Percentiles rank a stretch among this genome's conserved stretches.
Evolutionary conservation across 306 rosid genomes (phyloP).

Genomic region (Cercis canadensis): DNA sequence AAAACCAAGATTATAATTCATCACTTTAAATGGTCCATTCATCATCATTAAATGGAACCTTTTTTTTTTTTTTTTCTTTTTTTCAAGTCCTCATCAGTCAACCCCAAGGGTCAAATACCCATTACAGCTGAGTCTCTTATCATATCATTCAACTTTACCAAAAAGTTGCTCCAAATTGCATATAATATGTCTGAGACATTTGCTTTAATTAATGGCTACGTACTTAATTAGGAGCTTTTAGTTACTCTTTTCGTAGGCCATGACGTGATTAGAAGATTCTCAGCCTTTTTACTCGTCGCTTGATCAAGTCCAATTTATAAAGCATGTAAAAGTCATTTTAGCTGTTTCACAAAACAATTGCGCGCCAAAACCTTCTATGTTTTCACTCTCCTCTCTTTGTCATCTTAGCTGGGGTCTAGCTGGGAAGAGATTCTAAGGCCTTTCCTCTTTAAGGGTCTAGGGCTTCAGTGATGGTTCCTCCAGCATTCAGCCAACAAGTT

Average conservation of each 20-base stretch:
- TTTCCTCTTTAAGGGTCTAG: slow-evolving; percentile 21
- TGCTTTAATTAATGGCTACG: slow-evolving; percentile 18
- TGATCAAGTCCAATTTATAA: slow-evolving; percentile 3
- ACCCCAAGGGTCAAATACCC: slow-evolving; percentile 38
- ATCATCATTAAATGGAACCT: slow-evolving; percentile 28
- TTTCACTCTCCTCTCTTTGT: slow-evolving; percentile 20
- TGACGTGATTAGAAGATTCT: slow-evolving; percentile 45
- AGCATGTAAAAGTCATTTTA: slow-evolving; percentile 14
- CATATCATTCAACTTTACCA: slow-evolving; percentile 1
- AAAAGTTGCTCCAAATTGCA: slow-evolving; percentile 19
- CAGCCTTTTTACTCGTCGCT: slow-evolving; percentile 1
- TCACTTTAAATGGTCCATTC: slow-evolving; percentile 44
- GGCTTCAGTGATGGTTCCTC: slow-evolving; percentile 3
- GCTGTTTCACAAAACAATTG: slow-evolving; percentile 11
- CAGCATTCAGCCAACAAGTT: slow-evolving; percentile 19
- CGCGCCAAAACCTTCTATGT: not conserved
- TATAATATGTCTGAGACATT: slow-evolving; percentile 27
- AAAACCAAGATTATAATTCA: slow-evolving; percentile 35
- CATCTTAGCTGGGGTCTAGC: slow-evolving; percentile 14
- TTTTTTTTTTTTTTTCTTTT: not conserved
- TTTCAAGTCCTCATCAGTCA: slow-evolving; percentile 39
- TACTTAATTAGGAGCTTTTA: not conserved
- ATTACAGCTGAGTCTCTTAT: slow-evolving; percentile 21
- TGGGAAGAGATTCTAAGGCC: slow-evolving; percentile 31
- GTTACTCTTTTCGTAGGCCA: slow-evolving; percentile 10